Evolutionary conservation across 805 yeast species (phyloP), one percentile per base, ranked within the genome.

Genomic region (Cyberlindnera amylophila): DNA sequence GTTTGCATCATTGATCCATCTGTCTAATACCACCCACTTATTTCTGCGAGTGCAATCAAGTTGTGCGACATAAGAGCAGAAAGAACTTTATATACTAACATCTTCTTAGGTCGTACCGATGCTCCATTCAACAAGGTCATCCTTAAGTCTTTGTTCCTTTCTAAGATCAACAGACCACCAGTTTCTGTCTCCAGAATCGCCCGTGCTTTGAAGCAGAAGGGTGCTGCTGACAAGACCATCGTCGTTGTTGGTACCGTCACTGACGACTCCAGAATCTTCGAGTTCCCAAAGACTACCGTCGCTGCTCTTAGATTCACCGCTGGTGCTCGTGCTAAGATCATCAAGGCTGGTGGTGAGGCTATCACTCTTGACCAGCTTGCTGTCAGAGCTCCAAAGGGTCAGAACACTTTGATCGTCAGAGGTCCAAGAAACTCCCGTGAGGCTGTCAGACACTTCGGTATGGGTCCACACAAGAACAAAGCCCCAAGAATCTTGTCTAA

Each of bases 281-380:
- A 82, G 64, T 80, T 87, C 81, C 98, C 98, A 78, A 90, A 90
- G 84, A 77, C 91, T 67, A 86, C 98, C 58, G 87, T 93, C 64
- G 98, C 99, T 67, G 99, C 99, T 74, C 85, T 93, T 74, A 89
- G 96, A 78, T 90, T 93, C 89, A 93, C 99, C 63, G 95, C 93
- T 67, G 86, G 93, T 76, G 99, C 99, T 72, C 88, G 85, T 75
- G 97, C 96, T 68, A 88, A 86, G 74, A 93, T 93, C 71, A 64
- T 81, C 66, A 91, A 91, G 82, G 91, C 91, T 69, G 99, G 99
- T 77, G 99, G 99, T 82, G 99, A 93, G 81, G 88, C 88, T 68
- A 85, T 93, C 84, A 93, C 99, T 70, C 82, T 93, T 65, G 99
- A 93, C 75, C 97, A 93, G 81, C 87, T 93, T 66, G 99, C 99